Base-by-base conservation (phyloP, 768 basidiomycete species). In the Suillus occidentalis region DNA sequence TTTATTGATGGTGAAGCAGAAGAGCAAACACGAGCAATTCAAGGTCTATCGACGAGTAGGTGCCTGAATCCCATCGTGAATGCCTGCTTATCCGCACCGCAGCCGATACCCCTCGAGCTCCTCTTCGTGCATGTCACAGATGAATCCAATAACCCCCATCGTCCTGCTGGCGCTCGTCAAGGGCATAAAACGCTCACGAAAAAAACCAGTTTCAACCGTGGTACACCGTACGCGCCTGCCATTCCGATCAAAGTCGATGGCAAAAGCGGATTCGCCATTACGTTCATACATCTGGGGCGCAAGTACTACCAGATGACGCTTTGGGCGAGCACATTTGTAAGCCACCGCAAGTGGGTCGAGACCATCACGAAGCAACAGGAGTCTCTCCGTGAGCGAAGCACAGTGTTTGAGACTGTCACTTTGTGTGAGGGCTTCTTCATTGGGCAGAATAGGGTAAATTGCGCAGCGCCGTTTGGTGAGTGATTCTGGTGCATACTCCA, bases 41-140 rank as follows among this genome's bases (percentile, higher is more conserved):
- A 93, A 92, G 73, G 96, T 99, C 14, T 96, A 97, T 73, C 88
- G 96, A 70, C 88, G 91, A 70, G 96, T 99, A 73, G 75, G 91
- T 80, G 37, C 59, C 28, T 58, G 37, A 31, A 53, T 31, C 40
- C 13, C 60, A 59, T 56, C 12, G 37, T 10, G 40, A 0, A 45
- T 37, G 3, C 6, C 7, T 9, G 34, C 49, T 68, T 62, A 64
- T 67, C 20, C 9, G 49, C 40, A 36, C 28, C 28, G 20, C 67
- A 97, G 96, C 97, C 97, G 1, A 97, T 99, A 71, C 97, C 97
- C 0, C 85, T 99, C 55, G 97, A 99, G 70, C 85, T 99, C 2
- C 86, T 99, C 28, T 82, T 91, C 58, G 86, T 98, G 67, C 86
- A 90, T 4, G 87, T 91, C 3, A 85, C 88, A 1, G 92, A 94